Percentiles rank a stretch among this genome's conserved stretches.
Evolutionary conservation across 768 basidiomycete genomes (phyloP).

Genomic region (Naganishia vaughanmartiniae): DNA sequence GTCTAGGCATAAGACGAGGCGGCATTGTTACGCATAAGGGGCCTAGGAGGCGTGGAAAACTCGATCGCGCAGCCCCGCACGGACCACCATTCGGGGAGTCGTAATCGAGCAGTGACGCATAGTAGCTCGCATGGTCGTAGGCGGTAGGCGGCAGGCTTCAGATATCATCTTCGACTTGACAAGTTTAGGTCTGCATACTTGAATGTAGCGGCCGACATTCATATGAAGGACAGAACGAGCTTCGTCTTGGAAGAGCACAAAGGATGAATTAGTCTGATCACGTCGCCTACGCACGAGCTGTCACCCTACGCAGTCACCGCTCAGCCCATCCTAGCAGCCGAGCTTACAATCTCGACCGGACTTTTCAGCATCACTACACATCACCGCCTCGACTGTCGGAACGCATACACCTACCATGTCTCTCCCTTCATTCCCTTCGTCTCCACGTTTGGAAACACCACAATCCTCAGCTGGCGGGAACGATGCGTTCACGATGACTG

Average conservation of each 20-base stretch:
- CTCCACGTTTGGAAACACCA: background rate
- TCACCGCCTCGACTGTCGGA: background rate
- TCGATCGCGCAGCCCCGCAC: constrained; percentile 3
- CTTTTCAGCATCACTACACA: background rate
- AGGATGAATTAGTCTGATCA: background rate
- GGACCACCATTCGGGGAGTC: background rate
- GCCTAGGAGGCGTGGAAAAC: background rate
- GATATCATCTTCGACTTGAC: background rate
- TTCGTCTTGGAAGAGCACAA: background rate
- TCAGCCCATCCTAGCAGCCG: background rate
- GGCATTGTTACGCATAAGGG: too few relatives aligned
- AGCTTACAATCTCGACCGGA: background rate
- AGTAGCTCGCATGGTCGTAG: background rate
- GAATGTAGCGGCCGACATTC: background rate
- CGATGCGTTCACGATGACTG: background rate
- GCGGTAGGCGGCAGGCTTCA: background rate
- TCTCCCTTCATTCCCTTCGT: background rate
- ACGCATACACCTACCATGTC: background rate
- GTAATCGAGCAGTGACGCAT: constrained; percentile 7
- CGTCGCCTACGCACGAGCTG: background rate
- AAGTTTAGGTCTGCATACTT: background rate
- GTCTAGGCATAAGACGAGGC: too few relatives aligned
- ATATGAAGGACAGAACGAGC: background rate
- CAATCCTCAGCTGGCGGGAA: background rate
- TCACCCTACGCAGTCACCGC: background rate